These are phyloP conservation scores for Aspergillus carbonarius DNA, from an alignment of 2,329 filamentous ascomycete species.

Conservation along the genomic window DNA sequence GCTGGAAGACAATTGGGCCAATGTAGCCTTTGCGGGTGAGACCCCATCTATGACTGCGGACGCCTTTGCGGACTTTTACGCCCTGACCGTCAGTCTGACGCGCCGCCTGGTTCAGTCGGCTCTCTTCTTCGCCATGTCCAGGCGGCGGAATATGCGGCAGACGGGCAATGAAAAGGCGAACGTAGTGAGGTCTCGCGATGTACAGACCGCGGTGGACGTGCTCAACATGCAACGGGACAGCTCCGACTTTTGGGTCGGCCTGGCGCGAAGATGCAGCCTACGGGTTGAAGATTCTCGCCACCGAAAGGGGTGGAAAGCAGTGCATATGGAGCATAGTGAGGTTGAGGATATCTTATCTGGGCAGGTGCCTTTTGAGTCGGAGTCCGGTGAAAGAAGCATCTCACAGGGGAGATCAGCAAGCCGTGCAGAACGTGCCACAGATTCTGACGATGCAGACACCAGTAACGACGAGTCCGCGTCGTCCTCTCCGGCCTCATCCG, in stretches of 20 bases:
- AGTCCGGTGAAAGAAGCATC: conserved; percentile 10
- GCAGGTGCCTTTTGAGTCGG: conserved; percentile 6
- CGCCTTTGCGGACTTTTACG: conserved; percentile 73
- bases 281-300: conserved; percentile 46
- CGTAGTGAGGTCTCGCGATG: conserved; percentile 49
- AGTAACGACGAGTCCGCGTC: not conserved
- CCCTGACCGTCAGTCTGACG: conserved; percentile 66
- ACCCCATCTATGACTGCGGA: conserved; percentile 71
- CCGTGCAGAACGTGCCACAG: not conserved
- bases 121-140: conserved; percentile 68
- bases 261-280: conserved; percentile 54
- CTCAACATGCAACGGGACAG: conserved; percentile 51
- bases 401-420: not conserved
- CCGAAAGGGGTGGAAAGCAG: conserved; percentile 30
- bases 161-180: conserved; percentile 30
- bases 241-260: conserved; percentile 52
- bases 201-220: conserved; percentile 55
- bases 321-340: conserved; percentile 40
- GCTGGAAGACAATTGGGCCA: conserved; percentile 66
- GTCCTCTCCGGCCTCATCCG: not conserved
- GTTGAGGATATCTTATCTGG: conserved; percentile 42
- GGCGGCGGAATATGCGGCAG: conserved; percentile 55
- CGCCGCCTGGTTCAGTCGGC: conserved; percentile 68
- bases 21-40: conserved; percentile 52
- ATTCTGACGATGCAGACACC: not conserved